Evolutionary conservation across 2,329 filamentous ascomycete species (phyloP), one percentile per base, ranked within the genome.

Genomic region (Colletotrichum salicis): DNA sequence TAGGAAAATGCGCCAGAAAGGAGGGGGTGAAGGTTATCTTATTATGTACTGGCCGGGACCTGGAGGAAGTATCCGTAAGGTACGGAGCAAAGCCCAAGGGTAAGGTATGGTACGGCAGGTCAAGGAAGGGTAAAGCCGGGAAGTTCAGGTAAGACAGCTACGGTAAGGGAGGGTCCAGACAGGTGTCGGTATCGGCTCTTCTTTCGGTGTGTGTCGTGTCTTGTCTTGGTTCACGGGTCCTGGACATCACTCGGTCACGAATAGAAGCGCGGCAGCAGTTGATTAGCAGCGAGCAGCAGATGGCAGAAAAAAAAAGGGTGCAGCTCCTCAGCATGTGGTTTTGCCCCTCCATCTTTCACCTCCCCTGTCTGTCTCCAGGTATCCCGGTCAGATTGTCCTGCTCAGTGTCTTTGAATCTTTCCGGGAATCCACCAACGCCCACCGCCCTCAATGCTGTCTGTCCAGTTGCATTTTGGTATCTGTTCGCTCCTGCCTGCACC

Each of bases 151-250:
- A 48, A 48, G 41, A 48, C 41, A 64, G 61, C 15, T 64, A 64
- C 61, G 52, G 68, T 57, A 71, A 64, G 69, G 69, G 69, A 71
- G 69, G 69, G 64, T 57, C 51, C 67, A 70, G 62, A 66, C 54
- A 66, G 67, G 55, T 60, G 22, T 31, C 60, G 65, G 48, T n/a
- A 31, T 29, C 60, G 48, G 48, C 60, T 55, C 59, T 29, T 57
- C 60, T 35, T n/a, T 60, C 55, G 33, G 60, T 31, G 45, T 22
- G 8, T 70, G 63, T 70, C 63, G 64, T 70, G 61, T 48, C 29
- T 37, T 59, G 35, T 41, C 35, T 58, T 56, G 24, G 27, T 41
- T 41, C 37, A 41, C 37, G 15, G 37, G 37, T 45, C 19, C 41
- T 45, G 41, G 41, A 7, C 5, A 41, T 48, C 41, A 48, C 41